phyloP scores from a whole-genome alignment of 164 flowering plant genomes.

The Brasenia schreberi region DNA sequence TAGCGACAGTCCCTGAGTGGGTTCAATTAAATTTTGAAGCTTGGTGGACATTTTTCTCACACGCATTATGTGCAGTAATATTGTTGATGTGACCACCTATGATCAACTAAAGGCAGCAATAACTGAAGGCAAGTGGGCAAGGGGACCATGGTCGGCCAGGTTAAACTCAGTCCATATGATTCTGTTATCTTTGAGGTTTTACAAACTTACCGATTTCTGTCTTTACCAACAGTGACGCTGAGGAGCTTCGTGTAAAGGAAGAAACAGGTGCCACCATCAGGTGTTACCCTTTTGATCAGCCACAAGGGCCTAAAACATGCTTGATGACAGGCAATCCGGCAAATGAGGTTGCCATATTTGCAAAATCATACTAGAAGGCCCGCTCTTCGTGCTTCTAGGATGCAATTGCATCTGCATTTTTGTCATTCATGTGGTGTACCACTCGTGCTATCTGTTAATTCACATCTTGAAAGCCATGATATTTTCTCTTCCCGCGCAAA shows the following conservation, averaged over 20 bases:
- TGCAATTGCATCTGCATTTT: neutral
- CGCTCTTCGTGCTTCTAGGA: neutral
- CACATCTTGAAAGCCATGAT: too few relatives aligned
- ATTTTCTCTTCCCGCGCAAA: too few relatives aligned
- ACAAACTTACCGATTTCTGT: neutral
- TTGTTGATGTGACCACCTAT: conserved; percentile 78
- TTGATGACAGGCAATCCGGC: conserved; percentile 80
- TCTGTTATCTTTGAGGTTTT: neutral
- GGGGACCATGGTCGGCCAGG: conserved; percentile 99
- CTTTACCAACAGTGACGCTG: conserved; percentile 44
- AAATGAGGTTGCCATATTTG: conserved; percentile 73
- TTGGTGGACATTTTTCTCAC: too few relatives aligned
- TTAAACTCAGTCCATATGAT: conserved; percentile 7
- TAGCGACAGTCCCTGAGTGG: too few relatives aligned
- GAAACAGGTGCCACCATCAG: conserved; percentile 90
- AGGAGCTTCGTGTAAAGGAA: conserved; percentile 74
- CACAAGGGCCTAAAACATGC: conserved; percentile 49
- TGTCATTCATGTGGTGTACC: neutral
- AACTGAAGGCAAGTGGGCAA: conserved; percentile 83
- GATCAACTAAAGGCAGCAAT: conserved; percentile 75
- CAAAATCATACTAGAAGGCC: conserved; percentile 47
- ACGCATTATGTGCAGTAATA: conserved; percentile 41
- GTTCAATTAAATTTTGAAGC: too few relatives aligned
- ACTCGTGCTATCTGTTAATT: too few relatives aligned
- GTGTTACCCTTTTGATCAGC: conserved; percentile 92